Evolutionary conservation across 2,329 filamentous ascomycete species (phyloP), one percentile per base, ranked within the genome.

Genomic region (Ophiostoma tasmaniense): DNA sequence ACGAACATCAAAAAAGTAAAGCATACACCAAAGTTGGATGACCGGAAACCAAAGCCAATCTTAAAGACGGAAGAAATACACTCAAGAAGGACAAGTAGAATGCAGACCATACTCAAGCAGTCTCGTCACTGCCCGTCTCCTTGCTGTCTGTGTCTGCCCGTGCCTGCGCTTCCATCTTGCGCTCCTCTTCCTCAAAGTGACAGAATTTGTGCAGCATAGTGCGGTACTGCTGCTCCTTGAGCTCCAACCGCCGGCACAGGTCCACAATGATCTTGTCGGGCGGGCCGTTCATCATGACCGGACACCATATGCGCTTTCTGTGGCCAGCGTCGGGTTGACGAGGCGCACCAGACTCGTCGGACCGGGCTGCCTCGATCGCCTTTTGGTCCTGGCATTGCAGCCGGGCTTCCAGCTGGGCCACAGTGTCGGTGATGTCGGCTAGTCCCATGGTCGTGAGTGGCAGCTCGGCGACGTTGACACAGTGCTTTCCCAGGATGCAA

Each of bases 401-500:
- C n/a, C 50, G 50, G 50, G 50, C 22, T 25, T 55, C 50, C 13
- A 55, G n/a, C 50, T 55, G 50, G 50, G 50, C 50, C 2, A 55
- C 22, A 22, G 50, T 14, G 25, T 55, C 22, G 6, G 50, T 28
- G n/a, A 55, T 25, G 22, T 55, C 50, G 50, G n/a, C 50, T 10
- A 55, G n/a, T 10, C n/a, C 50, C 50, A 55, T 55, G 22, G 50
- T 55, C 50, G 4, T 25, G n/a, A 55, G 22, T n/a, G 50, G 50
- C 50, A 55, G n/a, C 50, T 67, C 55, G 20, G 55, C 11, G 7
- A 61, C 55, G 17, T 66, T 45, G 65, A 62, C 37, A 59, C 68
- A 66, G 52, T 66, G 68, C 25, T 39, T 55, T n/a, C 68, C 68
- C 10, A 69, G 65, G 10, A 66, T 25, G 59, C 64, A 67, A 28